Percentiles rank a stretch among this genome's conserved stretches.
Evolutionary conservation across 108 stramenopile genomes (phyloP).

Genomic region (Fragilaria radians): DNA sequence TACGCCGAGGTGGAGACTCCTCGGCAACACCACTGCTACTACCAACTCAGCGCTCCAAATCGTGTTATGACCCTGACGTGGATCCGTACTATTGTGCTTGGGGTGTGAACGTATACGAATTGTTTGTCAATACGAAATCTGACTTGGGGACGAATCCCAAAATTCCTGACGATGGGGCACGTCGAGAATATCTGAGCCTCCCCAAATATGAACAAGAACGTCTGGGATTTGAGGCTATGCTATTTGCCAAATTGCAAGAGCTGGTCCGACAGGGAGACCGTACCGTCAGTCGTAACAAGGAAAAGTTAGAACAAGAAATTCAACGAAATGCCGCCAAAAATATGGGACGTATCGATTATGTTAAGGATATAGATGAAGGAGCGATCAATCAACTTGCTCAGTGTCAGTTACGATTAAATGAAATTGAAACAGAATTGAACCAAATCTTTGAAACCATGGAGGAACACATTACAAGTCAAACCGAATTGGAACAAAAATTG

Average conservation of each 20-base stretch:
- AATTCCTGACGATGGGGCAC: constrained; percentile 55
- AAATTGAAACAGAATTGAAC: constrained; percentile 15
- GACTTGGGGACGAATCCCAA: constrained; percentile 68
- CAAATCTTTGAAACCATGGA: constrained; percentile 5
- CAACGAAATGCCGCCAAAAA: constrained; percentile 38
- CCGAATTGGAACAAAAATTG: constrained; percentile 15
- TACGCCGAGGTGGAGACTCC: constrained; percentile 7
- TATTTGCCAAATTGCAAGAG: constrained; percentile 67
- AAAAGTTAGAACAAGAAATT: constrained; percentile 71
- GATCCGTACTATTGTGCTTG: constrained; percentile 85
- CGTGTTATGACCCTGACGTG: constrained; percentile 78
- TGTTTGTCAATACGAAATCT: constrained; percentile 85
- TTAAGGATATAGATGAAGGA: constrained; percentile 35
- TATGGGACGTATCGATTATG: constrained; percentile 8
- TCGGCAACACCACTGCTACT: constrained; percentile 15
- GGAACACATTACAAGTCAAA: not conserved
- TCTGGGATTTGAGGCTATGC: constrained; percentile 62
- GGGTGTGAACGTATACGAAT: constrained; percentile 83
- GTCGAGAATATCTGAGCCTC: constrained; percentile 51
- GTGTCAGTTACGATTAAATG: constrained; percentile 28
- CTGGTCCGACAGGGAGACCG: constrained; percentile 74
- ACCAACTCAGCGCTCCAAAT: constrained; percentile 42
- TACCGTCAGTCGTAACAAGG: constrained; percentile 65
- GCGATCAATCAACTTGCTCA: constrained; percentile 57
- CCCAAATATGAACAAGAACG: constrained; percentile 71